Base-by-base conservation (phyloP, 805 yeast genomes). In the Metschnikowia colocasiae region DNA sequence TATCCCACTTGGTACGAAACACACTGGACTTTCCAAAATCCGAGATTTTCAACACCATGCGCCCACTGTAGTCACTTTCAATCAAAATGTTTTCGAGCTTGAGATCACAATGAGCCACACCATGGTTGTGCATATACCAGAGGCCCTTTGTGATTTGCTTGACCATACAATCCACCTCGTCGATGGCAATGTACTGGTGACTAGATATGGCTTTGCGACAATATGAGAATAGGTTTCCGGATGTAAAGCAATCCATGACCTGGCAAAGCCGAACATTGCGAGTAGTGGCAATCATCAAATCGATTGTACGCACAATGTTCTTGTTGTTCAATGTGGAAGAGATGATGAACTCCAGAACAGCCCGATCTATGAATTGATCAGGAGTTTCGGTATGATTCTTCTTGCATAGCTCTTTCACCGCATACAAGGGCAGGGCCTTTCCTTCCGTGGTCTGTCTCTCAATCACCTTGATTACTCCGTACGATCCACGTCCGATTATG, bases 21-120 rank as follows among this genome's bases (percentile, higher is more conserved):
- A 94, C 96, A 49, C 87, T 91, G 40, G 95, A 84, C 41, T 92
- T 88, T 23, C 97, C 97, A 64, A 91, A 91, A 63, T 91, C 97
- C 35, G 88, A 57, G 25, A 69, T 45, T 49, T 66, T 65, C 19
- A 69, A 49, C 15, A 51, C 54, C n/a, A 62, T 46, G 15, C 56
- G 50, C n/a, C 38, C 32, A 31, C 30, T 35, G 16, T 13, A 19
- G 74, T 8, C 95, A 45, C 50, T 56, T 22, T 47, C 51, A 39
- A 91, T 69, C 32, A 91, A 63, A 23, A 91, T 71, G 63, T 91
- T 91, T 60, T 91, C 97, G 10, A 95, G 90, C 65, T 91, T 91
- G 51, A 91, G 71, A 61, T 91, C 97, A 60, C 96, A 86, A 64
- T 91, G 97, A 0, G 97, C 92, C 26, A 91, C 92, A 29, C 97